phyloP scores from a whole-genome alignment of 805 yeast species.

The Wickerhamiella kurtzmanii region DNA sequence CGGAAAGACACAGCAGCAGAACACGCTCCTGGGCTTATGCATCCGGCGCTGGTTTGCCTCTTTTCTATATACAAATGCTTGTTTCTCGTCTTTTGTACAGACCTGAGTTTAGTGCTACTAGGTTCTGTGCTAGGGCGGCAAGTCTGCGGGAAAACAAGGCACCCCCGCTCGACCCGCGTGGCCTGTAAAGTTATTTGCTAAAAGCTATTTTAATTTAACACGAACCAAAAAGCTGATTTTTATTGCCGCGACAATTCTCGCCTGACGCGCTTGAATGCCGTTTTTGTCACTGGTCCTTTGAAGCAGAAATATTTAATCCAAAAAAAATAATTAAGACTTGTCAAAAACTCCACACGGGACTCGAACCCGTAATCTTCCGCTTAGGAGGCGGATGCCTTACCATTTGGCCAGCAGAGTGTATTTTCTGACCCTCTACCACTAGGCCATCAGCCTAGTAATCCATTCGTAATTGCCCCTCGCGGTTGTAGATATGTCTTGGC shows the following conservation, averaged over 20 bases:
- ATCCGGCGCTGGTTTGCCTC: not conserved
- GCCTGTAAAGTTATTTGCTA: not conserved
- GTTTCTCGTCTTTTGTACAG: too few species aligned
- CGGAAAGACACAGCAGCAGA: not conserved
- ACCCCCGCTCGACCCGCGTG: not conserved
- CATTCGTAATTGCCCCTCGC: not conserved
- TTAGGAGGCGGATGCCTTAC: constrained; percentile 58
- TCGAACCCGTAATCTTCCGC: constrained; percentile 59
- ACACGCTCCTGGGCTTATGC: not conserved
- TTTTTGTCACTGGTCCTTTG: too few species aligned
- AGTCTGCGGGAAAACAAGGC: not conserved
- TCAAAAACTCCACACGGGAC: constrained; percentile 39
- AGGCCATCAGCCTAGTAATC: not conserved
- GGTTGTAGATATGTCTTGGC: not conserved
- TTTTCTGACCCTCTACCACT: not conserved
- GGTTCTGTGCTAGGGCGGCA: not conserved
- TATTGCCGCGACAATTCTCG: too few species aligned
- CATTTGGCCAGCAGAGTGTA: constrained; percentile 37
- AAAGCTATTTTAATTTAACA: not conserved
- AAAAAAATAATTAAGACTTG: not conserved
- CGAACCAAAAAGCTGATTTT: not conserved
- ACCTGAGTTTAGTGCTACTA: not conserved
- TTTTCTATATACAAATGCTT: not conserved
- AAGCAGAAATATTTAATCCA: not conserved
- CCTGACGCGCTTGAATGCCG: too few species aligned